Percentiles rank a stretch among this genome's conserved stretches.
These are phyloP conservation scores for Nakazawaea siamensis DNA, from an alignment of 805 yeast species.

Conservation along the genomic window DNA sequence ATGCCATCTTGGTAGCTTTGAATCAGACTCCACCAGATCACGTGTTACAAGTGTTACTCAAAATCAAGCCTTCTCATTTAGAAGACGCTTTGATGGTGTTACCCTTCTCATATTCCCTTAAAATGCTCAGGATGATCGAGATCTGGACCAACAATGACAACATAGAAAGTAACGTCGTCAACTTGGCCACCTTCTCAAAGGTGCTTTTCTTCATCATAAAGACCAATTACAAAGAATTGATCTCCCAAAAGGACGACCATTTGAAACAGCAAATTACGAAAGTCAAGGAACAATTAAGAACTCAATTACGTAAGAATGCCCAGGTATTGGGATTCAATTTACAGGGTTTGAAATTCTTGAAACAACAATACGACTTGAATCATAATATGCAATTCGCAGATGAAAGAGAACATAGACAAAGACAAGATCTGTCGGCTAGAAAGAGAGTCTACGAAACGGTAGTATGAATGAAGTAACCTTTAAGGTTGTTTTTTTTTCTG, in stretches of 20 bases:
- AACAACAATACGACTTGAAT: constrained; percentile 68
- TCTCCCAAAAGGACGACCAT: constrained; percentile 53
- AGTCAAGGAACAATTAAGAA: constrained; percentile 57
- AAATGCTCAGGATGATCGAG: constrained; percentile 64
- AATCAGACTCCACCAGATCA: constrained; percentile 67
- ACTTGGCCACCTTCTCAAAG: constrained; percentile 60
- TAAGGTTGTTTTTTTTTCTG: background rate
- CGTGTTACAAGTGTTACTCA: constrained; percentile 61
- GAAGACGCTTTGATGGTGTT: constrained; percentile 90
- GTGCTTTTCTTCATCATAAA: constrained; percentile 69
- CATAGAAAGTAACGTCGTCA: constrained; percentile 33
- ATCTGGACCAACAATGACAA: constrained; percentile 54
- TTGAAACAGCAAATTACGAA: constrained; percentile 57
- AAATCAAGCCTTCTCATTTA: constrained; percentile 75
- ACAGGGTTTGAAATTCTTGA: constrained; percentile 70
- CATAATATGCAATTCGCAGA: constrained; percentile 74
- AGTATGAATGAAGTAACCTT: constrained; percentile 13
- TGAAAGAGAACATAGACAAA: constrained; percentile 45
- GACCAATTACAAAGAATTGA: constrained; percentile 72
- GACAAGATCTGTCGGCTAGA: constrained; percentile 46
- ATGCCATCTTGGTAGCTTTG: constrained; percentile 70
- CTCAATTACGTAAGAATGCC: constrained; percentile 40
- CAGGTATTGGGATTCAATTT: constrained; percentile 74
- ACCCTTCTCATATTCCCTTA: constrained; percentile 78
- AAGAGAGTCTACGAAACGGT: constrained; percentile 70